Evolutionary conservation across 1,284 basidiomycete genomes (phyloP), one percentile per base, ranked within the genome.

Genomic region (Ustilago cynodontis): DNA sequence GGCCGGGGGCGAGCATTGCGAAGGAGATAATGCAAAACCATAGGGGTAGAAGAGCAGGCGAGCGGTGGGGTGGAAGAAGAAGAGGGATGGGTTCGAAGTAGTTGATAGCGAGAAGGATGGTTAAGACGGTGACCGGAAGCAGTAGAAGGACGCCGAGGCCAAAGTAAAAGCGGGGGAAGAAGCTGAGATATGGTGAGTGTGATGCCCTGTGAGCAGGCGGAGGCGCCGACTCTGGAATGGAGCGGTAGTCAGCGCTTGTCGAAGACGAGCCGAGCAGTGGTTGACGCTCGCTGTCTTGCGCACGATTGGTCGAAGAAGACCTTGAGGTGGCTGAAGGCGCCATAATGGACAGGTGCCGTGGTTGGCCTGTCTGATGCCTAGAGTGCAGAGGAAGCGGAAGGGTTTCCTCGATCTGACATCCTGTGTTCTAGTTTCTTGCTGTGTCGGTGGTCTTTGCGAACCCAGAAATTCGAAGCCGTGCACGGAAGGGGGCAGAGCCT

Each of bases 11-110:
- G 3, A 80, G 59, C 62, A 79, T 69, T 39, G 74, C 65, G 3
- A 77, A 33, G 5, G 80, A 73, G 26, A 74, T 63, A 51, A 78
- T 28, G 61, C 61, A 61, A 49, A 78, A 65, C 76, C 78, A 80
- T n/a, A 80, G 51, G n/a, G 78, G 73, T 10, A 77, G 28, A 18
- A 74, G 52, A 6, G 73, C 63, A 4, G 77, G 77, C 8, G 71
- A 72, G 35, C 67, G 68, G n/a, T 77, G 74, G 13, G 70, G 65
- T 4, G 77, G 77, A 1, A 79, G 66, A 13, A 81, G 71, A 13
- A 72, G 41, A 14, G 79, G 74, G 20, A 79, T 71, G 33, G 77
- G 79, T 14, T 71, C 61, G 37, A 77, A 69, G 49, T 63, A 63
- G 61, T 77, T 77, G 68, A 77, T 66, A 35, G 50, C 20, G 22